phyloP scores from a whole-genome alignment of 495 filamentous ascomycete genomes.

The Aspergillus egyptiacus region DNA sequence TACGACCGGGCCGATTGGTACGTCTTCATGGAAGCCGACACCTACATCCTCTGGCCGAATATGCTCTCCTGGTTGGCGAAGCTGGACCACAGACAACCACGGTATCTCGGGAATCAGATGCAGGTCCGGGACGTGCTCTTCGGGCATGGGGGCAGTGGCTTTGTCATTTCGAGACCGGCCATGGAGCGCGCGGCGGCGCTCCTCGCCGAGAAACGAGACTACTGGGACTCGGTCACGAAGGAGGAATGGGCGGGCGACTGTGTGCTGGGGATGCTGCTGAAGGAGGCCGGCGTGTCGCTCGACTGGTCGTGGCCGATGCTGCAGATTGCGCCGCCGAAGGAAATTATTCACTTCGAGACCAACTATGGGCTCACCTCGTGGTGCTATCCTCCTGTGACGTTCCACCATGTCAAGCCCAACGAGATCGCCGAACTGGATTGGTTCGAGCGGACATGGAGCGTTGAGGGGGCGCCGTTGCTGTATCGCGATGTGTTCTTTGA shows the following conservation, averaged over 20 bases:
- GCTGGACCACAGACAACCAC: conserved; percentile 41
- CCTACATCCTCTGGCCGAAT: conserved; percentile 59
- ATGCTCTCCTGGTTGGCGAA: conserved; percentile 50
- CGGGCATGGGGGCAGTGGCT: conserved; percentile 63
- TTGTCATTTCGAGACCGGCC: conserved; percentile 43
- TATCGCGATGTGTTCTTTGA: conserved; percentile 15
- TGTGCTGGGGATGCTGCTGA: conserved; percentile 40
- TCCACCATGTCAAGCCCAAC: conserved; percentile 41
- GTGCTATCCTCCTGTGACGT: conserved; percentile 44
- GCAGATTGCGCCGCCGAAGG: conserved; percentile 27
- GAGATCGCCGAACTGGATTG: conserved; percentile 34
- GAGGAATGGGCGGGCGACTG: conserved; percentile 39
- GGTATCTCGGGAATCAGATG: conserved; percentile 54
- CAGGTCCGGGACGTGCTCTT: conserved; percentile 42
- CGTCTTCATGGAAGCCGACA: conserved; percentile 64
- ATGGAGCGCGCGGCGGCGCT: conserved; percentile 24
- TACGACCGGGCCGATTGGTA: conserved; percentile 55
- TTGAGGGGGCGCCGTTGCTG: conserved; percentile 2
- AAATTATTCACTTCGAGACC: conserved; percentile 37
- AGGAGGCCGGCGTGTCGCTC: conserved; percentile 28
- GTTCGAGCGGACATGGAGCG: conserved; percentile 40
- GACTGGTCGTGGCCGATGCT: conserved; percentile 36
- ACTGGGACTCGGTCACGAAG: conserved; percentile 28
- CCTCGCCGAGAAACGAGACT: conserved; percentile 9
- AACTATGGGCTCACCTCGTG: conserved; percentile 34